Evolutionary conservation across 805 yeast species (phyloP), one percentile per base, ranked within the genome.

Genomic region (Teunomyces pallodes): DNA sequence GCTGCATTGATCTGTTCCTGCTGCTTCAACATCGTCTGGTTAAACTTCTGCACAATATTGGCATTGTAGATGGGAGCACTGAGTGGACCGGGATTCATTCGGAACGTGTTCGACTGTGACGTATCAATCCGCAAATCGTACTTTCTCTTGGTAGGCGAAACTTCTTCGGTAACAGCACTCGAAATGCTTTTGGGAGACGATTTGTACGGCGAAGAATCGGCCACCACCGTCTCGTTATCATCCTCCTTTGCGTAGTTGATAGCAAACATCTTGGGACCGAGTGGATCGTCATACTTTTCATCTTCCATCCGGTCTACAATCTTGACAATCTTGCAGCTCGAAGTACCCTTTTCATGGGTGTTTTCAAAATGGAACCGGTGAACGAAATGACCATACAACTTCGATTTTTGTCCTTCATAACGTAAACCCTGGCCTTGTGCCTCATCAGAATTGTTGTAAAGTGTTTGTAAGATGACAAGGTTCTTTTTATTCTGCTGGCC

Each of bases 191-290:
- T 43, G 0, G 69, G 66, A 5, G 68, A 59, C 1, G 56, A 39
- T 46, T 61, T 63, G 12, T 53, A 51, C 0, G 77, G 77, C 6
- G 76, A 72, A 2, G 76, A 66, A 41, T 69, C 67, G 1, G 74
- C 77, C 9, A 71, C 41, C 6, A 70, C 73, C 1, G 77, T 72
- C 39, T 65, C 75, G 48, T 70, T 69, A 29, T 72, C 77, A 39
- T 67, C 65, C 20, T 54, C 49, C 10, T 41, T 39, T 3, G 29
- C 17, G 26, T 20, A 38, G 7, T 36, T 46, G 12, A 33, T 17
- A n/a, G 20, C 32, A 16, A 44, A 30, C 20, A 27, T 47, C 20
- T 17, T 26, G 3, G 26, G 29, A 5, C 24, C 42, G 17, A 36
- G 24, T 13, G 39, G 14, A 12, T 39, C 36, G 5, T 43, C 45